Percentiles rank a stretch among this genome's conserved stretches.
Conservation (phyloP, 2,329 filamentous ascomycete species). For the Thermomyces lanuginosus region DNA sequence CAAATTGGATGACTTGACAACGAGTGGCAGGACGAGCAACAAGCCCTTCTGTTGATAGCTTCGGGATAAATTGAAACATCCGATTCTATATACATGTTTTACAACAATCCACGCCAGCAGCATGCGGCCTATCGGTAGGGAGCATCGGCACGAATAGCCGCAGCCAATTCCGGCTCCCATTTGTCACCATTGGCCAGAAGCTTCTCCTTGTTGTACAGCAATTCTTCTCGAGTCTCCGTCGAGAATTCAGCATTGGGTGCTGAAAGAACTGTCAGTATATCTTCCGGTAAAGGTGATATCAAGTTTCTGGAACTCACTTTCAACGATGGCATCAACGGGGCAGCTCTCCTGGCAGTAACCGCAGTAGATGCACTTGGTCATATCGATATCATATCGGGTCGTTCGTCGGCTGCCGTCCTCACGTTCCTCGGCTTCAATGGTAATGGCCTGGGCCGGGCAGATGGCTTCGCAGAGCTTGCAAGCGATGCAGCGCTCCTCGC, state of each 20-base stretch:
- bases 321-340: constrained; percentile 87
- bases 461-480: constrained; percentile 99
- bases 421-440: constrained; percentile 96
- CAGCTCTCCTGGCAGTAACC: constrained; percentile 98
- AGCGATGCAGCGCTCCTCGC: constrained; percentile 96
- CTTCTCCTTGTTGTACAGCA: constrained; percentile 97
- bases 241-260: constrained; percentile 59
- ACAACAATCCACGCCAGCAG: too few relatives aligned
- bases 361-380: constrained; percentile 99
- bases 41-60: too few relatives aligned
- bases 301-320: constrained; percentile 33
- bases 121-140: constrained; percentile 55
- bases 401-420: constrained; percentile 89
- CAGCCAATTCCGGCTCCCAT: constrained; percentile 95
- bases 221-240: constrained; percentile 71
- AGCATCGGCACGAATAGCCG: constrained; percentile 78
- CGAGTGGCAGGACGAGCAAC: too few relatives aligned
- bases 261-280: constrained; percentile 15
- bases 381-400: constrained; percentile 97
- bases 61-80: too few relatives aligned
- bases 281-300: constrained; percentile 1
- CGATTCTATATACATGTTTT: too few relatives aligned
- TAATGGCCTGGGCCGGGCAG: constrained; percentile 95
- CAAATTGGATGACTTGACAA: too few relatives aligned
- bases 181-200: constrained; percentile 77